These are phyloP conservation scores for Leccinum incarnatum DNA, from an alignment of 768 basidiomycete genomes.

Conservation along the genomic window DNA sequence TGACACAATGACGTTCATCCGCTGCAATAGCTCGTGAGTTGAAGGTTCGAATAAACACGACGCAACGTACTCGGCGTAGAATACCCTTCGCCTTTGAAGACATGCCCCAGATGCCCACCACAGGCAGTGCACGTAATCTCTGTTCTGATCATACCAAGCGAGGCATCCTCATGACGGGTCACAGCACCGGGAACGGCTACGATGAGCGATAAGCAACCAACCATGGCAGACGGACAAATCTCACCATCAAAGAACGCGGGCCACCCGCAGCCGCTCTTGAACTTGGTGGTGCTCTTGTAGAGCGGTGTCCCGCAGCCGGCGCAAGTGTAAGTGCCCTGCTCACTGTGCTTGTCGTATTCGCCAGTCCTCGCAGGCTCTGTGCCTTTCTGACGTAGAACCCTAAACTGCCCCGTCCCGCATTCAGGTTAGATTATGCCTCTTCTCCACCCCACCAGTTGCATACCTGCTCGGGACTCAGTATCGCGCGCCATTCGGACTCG, in stretches of 20 bases:
- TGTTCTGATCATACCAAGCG: constrained; percentile 65
- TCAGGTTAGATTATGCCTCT: not conserved
- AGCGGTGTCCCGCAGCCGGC: constrained; percentile 79
- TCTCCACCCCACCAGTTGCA: not conserved
- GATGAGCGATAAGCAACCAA: constrained; percentile 1
- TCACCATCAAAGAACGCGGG: constrained; percentile 95
- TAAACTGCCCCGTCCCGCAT: constrained; percentile 53
- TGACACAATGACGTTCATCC: constrained; percentile 87
- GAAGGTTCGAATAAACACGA: not conserved
- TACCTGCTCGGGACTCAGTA: constrained; percentile 81
- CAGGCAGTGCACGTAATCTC: constrained; percentile 92
- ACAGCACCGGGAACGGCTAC: constrained; percentile 90
- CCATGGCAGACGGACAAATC: constrained; percentile 6
- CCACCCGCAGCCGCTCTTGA: constrained; percentile 93
- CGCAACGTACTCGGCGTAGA: constrained; percentile 63
- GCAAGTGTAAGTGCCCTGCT: constrained; percentile 71
- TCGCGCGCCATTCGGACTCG: constrained; percentile 81
- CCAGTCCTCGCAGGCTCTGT: constrained; percentile 80
- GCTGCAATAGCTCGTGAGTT: constrained; percentile 38
- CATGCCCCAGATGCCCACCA: constrained; percentile 91
- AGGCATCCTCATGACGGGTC: constrained; percentile 65
- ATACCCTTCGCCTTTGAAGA: constrained; percentile 92
- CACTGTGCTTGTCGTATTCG: constrained; percentile 69
- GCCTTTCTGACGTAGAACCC: constrained; percentile 80
- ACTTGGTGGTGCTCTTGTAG: constrained; percentile 89